Evolutionary conservation across 2,329 filamentous ascomycete species (phyloP).

Genomic region (Bipolaris oryzae): DNA sequence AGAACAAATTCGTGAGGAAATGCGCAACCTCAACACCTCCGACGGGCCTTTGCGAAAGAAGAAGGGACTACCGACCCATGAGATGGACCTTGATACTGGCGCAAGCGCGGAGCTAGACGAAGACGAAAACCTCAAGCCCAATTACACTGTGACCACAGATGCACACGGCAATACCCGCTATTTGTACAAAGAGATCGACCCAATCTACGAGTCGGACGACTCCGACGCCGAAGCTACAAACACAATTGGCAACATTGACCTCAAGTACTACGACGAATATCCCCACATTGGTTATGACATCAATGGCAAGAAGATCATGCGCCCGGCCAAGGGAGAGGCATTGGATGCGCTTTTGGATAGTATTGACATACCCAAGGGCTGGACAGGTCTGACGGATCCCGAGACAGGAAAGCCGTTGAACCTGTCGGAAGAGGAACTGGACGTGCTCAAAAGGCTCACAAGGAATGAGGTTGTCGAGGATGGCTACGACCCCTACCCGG

Average conservation of each 20-base stretch:
- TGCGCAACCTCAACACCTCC: conserved; percentile 51
- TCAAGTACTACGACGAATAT: conserved; percentile 96
- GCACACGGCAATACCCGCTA: conserved; percentile 91
- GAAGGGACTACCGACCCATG: conserved; percentile 21
- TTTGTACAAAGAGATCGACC: conserved; percentile 91
- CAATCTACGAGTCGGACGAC: conserved; percentile 95
- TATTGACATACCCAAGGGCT: conserved; percentile 95
- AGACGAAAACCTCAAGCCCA: conserved; percentile 50
- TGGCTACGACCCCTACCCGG: conserved; percentile 90
- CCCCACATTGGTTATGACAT: conserved; percentile 99
- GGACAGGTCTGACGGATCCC: conserved; percentile 94
- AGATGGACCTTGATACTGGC: conserved; percentile 22
- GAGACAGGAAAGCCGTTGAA: conserved; percentile 91
- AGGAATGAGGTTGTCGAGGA: conserved; percentile 87
- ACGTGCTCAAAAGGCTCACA: conserved; percentile 85
- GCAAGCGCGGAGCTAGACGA: conserved; percentile 36
- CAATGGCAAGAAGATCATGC: conserved; percentile 97
- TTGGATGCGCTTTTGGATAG: conserved; percentile 92
- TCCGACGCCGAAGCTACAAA: conserved; percentile 81
- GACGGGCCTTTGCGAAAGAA: conserved; percentile 29
- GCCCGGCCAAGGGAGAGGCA: conserved; percentile 90
- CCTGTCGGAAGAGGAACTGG: conserved; percentile 83
- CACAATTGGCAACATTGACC: conserved; percentile 92
- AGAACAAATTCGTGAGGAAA: conserved; percentile 52
- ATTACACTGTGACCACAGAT: conserved; percentile 71